Evolutionary conservation across 2,329 filamentous ascomycete species (phyloP).

Genomic region (Colletotrichum trifolii): DNA sequence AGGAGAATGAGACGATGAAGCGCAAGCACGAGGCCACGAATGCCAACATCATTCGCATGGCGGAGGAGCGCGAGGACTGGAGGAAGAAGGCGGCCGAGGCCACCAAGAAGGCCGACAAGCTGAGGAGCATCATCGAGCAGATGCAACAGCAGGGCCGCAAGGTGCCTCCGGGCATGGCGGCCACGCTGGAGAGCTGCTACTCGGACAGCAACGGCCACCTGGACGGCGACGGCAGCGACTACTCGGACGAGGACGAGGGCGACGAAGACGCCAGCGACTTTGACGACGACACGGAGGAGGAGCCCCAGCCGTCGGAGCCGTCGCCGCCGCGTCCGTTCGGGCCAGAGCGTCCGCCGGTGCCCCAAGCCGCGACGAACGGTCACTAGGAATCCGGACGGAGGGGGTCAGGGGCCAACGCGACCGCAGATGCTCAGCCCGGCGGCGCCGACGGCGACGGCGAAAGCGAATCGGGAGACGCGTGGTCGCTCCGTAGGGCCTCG

Average conservation of each 20-base stretch:
- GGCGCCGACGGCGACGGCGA: slow-evolving; percentile 1
- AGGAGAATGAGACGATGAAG: slow-evolving; percentile 91
- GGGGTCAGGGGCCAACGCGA: slow-evolving; percentile 15
- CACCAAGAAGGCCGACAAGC: slow-evolving; percentile 84
- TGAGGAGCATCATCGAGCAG: slow-evolving; percentile 93
- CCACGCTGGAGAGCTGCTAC: slow-evolving; percentile 69
- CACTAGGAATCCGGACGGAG: slow-evolving; percentile 47
- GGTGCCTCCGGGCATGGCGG: slow-evolving; percentile 71
- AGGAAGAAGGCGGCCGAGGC: slow-evolving; percentile 68
- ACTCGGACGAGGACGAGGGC: slow-evolving; percentile 71
- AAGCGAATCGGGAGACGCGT: neutral
- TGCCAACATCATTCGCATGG: slow-evolving; percentile 96
- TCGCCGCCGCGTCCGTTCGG: slow-evolving; percentile 56
- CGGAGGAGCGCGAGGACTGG: slow-evolving; percentile 88
- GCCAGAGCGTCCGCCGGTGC: slow-evolving; percentile 59
- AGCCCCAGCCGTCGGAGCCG: slow-evolving; percentile 51
- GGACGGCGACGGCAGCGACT: slow-evolving; percentile 71
- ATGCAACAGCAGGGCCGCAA: slow-evolving; percentile 96
- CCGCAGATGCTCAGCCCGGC: neutral
- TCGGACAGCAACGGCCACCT: slow-evolving; percentile 60
- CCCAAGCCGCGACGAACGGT: slow-evolving; percentile 55
- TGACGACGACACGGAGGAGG: slow-evolving; percentile 69
- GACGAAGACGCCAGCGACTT: slow-evolving; percentile 73
- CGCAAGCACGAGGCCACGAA: slow-evolving; percentile 94
- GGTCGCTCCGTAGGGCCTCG: slow-evolving; percentile 6